Evolutionary conservation across 192 early-diverging fungal genomes (phyloP).

Genomic region (Backusella tuberculispora): DNA sequence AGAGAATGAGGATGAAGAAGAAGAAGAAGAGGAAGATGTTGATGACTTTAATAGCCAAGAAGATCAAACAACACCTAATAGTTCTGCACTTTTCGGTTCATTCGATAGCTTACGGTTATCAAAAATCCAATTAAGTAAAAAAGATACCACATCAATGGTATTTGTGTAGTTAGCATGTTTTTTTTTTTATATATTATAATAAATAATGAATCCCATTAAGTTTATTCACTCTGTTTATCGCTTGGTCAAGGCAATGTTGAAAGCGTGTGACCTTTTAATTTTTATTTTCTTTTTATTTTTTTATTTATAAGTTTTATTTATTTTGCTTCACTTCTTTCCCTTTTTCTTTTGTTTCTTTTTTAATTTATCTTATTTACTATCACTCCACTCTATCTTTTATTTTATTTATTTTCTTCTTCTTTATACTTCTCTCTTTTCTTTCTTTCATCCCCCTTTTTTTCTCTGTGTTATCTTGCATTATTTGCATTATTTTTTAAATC

Average conservation of each 20-base stretch:
- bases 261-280: conserved; percentile 10
- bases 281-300: not conserved
- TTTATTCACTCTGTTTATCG: not conserved
- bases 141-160: conserved; percentile 13
- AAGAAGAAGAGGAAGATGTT: conserved; percentile 25
- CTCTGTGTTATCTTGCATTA: not conserved
- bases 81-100: not conserved
- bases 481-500: not conserved
- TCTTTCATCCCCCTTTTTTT: not conserved
- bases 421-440: not conserved
- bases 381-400: no score
- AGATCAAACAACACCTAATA: conserved; percentile 1
- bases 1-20: conserved; percentile 26
- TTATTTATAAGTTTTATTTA: not conserved
- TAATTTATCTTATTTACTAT: not conserved
- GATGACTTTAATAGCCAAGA: conserved; percentile 17
- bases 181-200: not conserved
- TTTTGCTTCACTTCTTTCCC: not conserved
- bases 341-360: not conserved
- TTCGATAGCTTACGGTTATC: conserved; percentile 11
- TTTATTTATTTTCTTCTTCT: not conserved
- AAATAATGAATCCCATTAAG: conserved; percentile 1
- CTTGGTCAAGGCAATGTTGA: conserved; percentile 12
- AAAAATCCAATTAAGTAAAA: conserved; percentile 10
- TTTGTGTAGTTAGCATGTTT: conserved; percentile 1